phyloP scores from a whole-genome alignment of 2,329 filamentous ascomycete species.

The Phaeophleospora eucalypticola region DNA sequence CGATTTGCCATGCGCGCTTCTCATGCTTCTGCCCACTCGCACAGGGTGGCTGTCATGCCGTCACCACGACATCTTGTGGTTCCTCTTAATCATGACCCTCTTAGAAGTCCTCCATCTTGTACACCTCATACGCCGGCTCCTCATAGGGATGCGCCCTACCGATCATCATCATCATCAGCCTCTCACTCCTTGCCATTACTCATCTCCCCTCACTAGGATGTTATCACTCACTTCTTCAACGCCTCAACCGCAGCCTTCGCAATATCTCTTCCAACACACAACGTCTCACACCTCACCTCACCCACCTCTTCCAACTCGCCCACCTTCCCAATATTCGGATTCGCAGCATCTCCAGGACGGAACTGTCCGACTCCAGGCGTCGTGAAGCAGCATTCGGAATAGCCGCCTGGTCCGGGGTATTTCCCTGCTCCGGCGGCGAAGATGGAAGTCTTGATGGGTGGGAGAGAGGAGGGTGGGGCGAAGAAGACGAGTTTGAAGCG shows the following conservation, averaged over 20 bases:
- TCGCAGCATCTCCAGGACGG: constrained; percentile 57
- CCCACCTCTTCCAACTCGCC: constrained; percentile 56
- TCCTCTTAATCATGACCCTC: too few relatives aligned
- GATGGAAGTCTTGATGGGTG: constrained; percentile 41
- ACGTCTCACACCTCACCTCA: constrained; percentile 60
- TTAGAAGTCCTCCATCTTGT: constrained; percentile 43
- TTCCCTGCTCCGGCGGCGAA: constrained; percentile 45
- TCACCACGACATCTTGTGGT: too few relatives aligned
- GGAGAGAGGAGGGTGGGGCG: constrained; percentile 36
- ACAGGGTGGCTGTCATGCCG: too few relatives aligned
- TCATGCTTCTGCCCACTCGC: too few relatives aligned
- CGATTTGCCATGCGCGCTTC: too few relatives aligned
- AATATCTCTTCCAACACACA: constrained; percentile 58
- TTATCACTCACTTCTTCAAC: too few relatives aligned
- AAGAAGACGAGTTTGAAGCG: constrained; percentile 46
- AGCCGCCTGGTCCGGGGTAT: constrained; percentile 40
- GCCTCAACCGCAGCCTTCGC: constrained; percentile 56
- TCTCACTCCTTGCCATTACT: not conserved
- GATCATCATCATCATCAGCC: constrained; percentile 29
- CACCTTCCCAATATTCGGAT: constrained; percentile 58
- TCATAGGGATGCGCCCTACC: constrained; percentile 46
- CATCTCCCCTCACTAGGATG: constrained; percentile 38
- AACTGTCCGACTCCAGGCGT: constrained; percentile 61
- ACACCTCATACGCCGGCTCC: constrained; percentile 44
- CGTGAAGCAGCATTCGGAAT: constrained; percentile 42